phyloP scores from a whole-genome alignment of 768 basidiomycete genomes.

The Saitozyma sp. region DNA sequence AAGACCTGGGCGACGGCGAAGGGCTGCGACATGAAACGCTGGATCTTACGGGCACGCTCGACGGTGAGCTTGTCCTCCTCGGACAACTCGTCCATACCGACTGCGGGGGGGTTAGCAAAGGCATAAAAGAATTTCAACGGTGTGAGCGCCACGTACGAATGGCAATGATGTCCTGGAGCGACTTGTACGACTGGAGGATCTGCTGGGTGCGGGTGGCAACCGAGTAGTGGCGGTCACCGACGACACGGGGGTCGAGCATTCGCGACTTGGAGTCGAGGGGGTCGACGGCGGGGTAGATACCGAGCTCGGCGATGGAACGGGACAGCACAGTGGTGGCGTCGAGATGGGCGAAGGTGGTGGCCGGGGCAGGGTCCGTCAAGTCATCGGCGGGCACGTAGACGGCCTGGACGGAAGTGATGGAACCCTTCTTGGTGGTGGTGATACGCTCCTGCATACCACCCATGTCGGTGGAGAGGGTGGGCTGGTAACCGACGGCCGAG shows the following conservation, averaged over 20 bases:
- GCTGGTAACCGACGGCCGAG: conserved; percentile 99
- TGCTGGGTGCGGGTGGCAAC: conserved; percentile 96
- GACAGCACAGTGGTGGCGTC: conserved; percentile 99
- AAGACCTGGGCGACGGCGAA: conserved; percentile 99
- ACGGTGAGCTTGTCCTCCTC: conserved; percentile 99
- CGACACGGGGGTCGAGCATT: conserved; percentile 99
- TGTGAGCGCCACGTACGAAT: conserved; percentile 57
- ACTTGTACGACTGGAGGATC: conserved; percentile 63
- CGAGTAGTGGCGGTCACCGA: conserved; percentile 84
- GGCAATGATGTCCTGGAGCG: conserved; percentile 87
- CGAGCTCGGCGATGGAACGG: conserved; percentile 76
- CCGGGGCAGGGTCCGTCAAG: conserved; percentile 99
- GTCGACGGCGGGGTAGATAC: conserved; percentile 99
- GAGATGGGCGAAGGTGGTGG: conserved; percentile 99
- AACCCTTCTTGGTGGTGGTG: conserved; percentile 99
- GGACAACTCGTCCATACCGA: conserved; percentile 99
- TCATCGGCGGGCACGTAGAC: conserved; percentile 99
- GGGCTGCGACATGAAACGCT: conserved; percentile 99
- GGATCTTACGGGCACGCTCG: conserved; percentile 96
- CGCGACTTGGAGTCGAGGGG: conserved; percentile 99
- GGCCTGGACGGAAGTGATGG: conserved; percentile 99
- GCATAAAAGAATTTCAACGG: background rate
- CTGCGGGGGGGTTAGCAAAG: conserved; percentile 14
- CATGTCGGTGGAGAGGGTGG: conserved; percentile 99
- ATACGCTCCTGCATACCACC: conserved; percentile 99